Percentiles rank a stretch among this genome's conserved stretches.
These are phyloP conservation scores for Beauveria australis DNA, from an alignment of 2,329 filamentous ascomycete species.

Conservation along the genomic window DNA sequence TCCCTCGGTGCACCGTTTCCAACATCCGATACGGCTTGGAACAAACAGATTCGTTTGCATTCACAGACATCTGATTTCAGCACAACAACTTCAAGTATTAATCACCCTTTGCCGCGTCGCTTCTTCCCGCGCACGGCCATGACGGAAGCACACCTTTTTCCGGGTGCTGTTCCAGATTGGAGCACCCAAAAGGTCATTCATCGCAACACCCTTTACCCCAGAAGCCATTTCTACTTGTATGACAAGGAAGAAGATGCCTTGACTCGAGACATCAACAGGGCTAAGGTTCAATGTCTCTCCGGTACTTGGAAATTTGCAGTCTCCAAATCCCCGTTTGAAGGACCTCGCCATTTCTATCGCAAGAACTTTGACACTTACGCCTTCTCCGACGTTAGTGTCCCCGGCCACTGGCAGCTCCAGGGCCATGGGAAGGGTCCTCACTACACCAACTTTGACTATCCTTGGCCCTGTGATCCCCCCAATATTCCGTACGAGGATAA, in stretches of 20 bases:
- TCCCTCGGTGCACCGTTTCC: background rate
- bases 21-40: background rate
- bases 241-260: slow-evolving; percentile 40
- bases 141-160: slow-evolving; percentile 12
- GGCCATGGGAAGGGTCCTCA: slow-evolving; percentile 56
- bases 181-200: slow-evolving; percentile 53
- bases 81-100: background rate
- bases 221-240: slow-evolving; percentile 50
- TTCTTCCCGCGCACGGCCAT: background rate
- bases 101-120: too few species aligned
- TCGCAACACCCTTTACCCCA: slow-evolving; percentile 48
- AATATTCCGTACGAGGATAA: slow-evolving; percentile 56
- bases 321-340: slow-evolving; percentile 36
- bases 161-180: slow-evolving; percentile 43
- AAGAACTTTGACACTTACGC: slow-evolving; percentile 25
- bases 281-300: slow-evolving; percentile 37
- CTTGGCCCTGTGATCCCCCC: slow-evolving; percentile 60
- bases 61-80: background rate
- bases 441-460: slow-evolving; percentile 63
- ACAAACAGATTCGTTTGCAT: background rate
- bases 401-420: slow-evolving; percentile 64
- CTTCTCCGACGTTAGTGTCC: slow-evolving; percentile 45
- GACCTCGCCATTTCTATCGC: slow-evolving; percentile 33
- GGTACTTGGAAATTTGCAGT: slow-evolving; percentile 48
- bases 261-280: slow-evolving; percentile 27